These are phyloP conservation scores for Jackrogersella minutella DNA, from an alignment of 495 filamentous ascomycete genomes.

Conservation along the genomic window DNA sequence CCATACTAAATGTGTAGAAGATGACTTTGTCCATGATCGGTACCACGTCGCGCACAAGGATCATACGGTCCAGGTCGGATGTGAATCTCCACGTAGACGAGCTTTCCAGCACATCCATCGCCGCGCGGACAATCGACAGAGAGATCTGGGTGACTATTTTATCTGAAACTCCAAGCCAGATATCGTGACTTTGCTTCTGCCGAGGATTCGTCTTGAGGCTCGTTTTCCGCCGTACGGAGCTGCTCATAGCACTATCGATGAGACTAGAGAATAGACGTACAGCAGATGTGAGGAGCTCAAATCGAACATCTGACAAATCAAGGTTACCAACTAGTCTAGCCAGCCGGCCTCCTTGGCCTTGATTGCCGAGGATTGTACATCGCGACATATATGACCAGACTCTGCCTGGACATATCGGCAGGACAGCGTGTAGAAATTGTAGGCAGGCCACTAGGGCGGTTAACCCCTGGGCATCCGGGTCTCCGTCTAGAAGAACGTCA, in stretches of 20 bases:
- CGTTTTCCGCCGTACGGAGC: constrained; percentile 75
- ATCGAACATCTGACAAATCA: constrained; percentile 78
- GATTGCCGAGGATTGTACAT: constrained; percentile 75
- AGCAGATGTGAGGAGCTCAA: constrained; percentile 77
- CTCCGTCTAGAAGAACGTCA: constrained; percentile 72
- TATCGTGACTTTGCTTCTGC: constrained; percentile 60
- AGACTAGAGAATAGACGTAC: constrained; percentile 76
- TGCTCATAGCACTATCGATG: constrained; percentile 76
- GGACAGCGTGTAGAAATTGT: constrained; percentile 76
- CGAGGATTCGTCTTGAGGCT: constrained; percentile 60
- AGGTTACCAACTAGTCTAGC: constrained; percentile 74
- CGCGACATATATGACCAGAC: constrained; percentile 90
- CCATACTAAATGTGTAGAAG: constrained; percentile 74
- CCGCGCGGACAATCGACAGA: constrained; percentile 71
- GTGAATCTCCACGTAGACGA: constrained; percentile 83
- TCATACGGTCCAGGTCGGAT: constrained; percentile 67
- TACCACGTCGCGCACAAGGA: constrained; percentile 63
- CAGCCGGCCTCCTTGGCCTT: constrained; percentile 76
- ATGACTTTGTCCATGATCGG: constrained; percentile 75
- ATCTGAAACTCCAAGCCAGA: constrained; percentile 76
- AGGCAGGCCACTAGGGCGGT: constrained; percentile 75
- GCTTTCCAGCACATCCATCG: constrained; percentile 84
- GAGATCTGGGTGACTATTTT: constrained; percentile 77
- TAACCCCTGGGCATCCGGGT: constrained; percentile 60
- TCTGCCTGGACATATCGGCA: constrained; percentile 75